Percentiles rank a stretch among this genome's conserved stretches.
Conservation (phyloP, 2,329 filamentous ascomycete genomes). For the Penicillium sp. region DNA sequence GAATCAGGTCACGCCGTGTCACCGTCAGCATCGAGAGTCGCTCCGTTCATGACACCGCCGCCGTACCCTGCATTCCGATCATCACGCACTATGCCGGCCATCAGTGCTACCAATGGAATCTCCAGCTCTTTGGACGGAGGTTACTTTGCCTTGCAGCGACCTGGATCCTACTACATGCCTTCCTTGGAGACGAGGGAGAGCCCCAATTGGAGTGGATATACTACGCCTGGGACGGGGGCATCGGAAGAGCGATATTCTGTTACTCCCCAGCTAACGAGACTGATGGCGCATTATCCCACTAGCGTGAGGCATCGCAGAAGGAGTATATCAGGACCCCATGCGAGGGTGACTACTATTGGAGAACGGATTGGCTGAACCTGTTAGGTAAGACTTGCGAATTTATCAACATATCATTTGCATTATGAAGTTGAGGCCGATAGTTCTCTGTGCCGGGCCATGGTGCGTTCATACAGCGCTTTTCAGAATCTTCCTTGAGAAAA, state of each 20-base stretch:
- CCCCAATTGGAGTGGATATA: constrained; percentile 23
- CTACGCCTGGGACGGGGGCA: constrained; percentile 20
- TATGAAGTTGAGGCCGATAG: too few species aligned
- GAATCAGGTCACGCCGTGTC: constrained; percentile 10
- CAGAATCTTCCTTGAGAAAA: too few species aligned
- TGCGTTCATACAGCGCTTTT: too few species aligned
- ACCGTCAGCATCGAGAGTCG: constrained; percentile 11
- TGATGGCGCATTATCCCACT: constrained; percentile 32
- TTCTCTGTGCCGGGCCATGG: too few species aligned
- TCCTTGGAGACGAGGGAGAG: constrained; percentile 12
- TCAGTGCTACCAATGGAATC: constrained; percentile 9
- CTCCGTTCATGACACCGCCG: constrained; percentile 26
- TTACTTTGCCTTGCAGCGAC: constrained; percentile 28
- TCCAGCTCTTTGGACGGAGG: constrained; percentile 21
- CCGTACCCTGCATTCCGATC: constrained; percentile 18
- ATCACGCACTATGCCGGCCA: constrained; percentile 7
- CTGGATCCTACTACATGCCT: constrained; percentile 13
- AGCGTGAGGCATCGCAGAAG: constrained; percentile 30
- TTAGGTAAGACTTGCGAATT: neutral
- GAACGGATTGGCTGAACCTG: constrained; percentile 1
- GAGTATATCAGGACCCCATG: constrained; percentile 30
- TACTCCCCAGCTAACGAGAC: constrained; percentile 17
- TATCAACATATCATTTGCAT: neutral
- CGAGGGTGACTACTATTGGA: constrained; percentile 7
- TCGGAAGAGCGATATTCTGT: constrained; percentile 27